These are phyloP conservation scores for Dothideomycetes sp. DNA, from an alignment of 2,329 filamentous ascomycete species.

Conservation along the genomic window DNA sequence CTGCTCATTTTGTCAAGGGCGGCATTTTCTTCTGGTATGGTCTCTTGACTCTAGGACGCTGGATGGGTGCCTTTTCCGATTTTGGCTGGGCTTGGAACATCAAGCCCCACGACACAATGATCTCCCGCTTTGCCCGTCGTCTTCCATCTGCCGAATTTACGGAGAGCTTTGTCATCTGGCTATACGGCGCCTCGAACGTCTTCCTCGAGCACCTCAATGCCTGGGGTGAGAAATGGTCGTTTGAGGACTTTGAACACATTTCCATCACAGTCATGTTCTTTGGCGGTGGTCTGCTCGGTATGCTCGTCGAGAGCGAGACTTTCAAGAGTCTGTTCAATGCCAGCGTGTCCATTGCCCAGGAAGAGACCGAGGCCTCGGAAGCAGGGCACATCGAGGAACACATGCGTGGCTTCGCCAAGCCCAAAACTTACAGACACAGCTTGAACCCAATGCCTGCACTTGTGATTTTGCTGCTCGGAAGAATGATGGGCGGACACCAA, in stretches of 20 bases:
- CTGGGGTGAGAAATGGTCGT: slow-evolving; percentile 57
- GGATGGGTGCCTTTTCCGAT: slow-evolving; percentile 77
- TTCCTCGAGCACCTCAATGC: slow-evolving; percentile 76
- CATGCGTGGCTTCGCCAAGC: slow-evolving; percentile 36
- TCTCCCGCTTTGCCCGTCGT: slow-evolving; percentile 47
- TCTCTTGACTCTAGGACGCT: slow-evolving; percentile 70
- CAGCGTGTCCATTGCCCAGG: slow-evolving; percentile 5
- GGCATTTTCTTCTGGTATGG: slow-evolving; percentile 89
- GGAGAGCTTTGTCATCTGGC: slow-evolving; percentile 75
- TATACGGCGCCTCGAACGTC: slow-evolving; percentile 77
- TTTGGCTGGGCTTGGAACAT: slow-evolving; percentile 91
- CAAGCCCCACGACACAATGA: slow-evolving; percentile 48
- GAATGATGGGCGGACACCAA: slow-evolving; percentile 89
- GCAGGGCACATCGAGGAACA: background rate
- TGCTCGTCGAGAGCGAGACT: slow-evolving; percentile 21
- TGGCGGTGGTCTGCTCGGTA: slow-evolving; percentile 60
- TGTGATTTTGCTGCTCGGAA: slow-evolving; percentile 70
- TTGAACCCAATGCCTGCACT: slow-evolving; percentile 78
- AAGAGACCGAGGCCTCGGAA: slow-evolving; percentile 4
- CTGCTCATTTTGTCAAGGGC: slow-evolving; percentile 86
- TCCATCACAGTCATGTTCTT: slow-evolving; percentile 87
- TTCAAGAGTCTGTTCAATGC: slow-evolving; percentile 52
- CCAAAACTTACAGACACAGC: slow-evolving; percentile 59
- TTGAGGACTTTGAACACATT: slow-evolving; percentile 75
- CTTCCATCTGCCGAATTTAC: slow-evolving; percentile 70